Evolutionary conservation across 73 alveolate species (phyloP).

Genomic region (Vitrella brassicaformis): DNA sequence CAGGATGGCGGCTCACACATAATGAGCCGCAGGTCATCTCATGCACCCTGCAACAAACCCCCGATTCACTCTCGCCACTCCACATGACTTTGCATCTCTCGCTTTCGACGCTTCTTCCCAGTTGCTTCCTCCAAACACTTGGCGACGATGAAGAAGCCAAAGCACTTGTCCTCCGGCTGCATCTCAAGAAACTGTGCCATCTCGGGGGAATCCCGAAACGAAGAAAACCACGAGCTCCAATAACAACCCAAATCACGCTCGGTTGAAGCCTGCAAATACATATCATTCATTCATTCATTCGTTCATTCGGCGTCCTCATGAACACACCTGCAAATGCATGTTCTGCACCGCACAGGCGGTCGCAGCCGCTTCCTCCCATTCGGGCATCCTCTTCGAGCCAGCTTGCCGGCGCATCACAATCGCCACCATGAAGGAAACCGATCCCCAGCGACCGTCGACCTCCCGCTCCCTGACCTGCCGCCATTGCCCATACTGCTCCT

Average conservation of each 20-base stretch:
- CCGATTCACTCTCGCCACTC: conserved; percentile 4
- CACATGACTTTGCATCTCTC: background rate
- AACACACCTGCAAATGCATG: conserved; percentile 7
- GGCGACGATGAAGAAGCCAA: conserved; percentile 18
- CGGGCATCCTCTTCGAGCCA: conserved; percentile 7
- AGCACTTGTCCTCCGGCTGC: conserved; percentile 7
- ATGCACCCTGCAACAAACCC: background rate
- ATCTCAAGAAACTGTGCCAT: conserved; percentile 3
- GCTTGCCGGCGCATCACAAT: conserved; percentile 17
- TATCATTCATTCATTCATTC: too few species aligned
- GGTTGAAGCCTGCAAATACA: too few species aligned
- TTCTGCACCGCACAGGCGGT: conserved; percentile 17
- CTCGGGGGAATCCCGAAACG: background rate
- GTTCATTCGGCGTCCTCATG: too few species aligned
- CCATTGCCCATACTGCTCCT: conserved; percentile 6
- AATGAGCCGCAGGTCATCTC: too few species aligned
- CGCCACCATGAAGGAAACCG: conserved; percentile 15
- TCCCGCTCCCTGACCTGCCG: conserved; percentile 6
- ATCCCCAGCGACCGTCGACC: conserved; percentile 8
- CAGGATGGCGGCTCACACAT: too few species aligned
- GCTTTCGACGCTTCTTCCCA: background rate
- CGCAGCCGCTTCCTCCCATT: conserved; percentile 15
- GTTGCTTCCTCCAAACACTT: background rate
- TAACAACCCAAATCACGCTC: conserved; percentile 6
- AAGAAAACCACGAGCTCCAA: conserved; percentile 13